These are phyloP conservation scores for Phoma sp. DNA, from an alignment of 2,329 filamentous ascomycete species.

Conservation along the genomic window DNA sequence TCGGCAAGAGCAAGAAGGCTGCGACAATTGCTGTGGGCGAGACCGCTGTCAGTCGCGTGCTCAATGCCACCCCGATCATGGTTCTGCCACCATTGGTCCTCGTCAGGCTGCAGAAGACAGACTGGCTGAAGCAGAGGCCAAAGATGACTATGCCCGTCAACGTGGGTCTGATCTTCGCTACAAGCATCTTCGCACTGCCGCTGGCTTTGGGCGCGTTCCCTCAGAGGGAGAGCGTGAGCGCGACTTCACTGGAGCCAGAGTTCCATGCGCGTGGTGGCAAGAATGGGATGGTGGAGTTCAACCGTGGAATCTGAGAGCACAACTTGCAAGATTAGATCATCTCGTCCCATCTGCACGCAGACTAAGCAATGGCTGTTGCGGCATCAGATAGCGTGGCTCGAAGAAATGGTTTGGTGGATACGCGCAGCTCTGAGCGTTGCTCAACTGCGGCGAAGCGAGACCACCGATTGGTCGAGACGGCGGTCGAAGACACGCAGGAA, in stretches of 20 bases:
- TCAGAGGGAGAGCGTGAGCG: conserved; percentile 82
- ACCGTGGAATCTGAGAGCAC: conserved; percentile 78
- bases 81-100: conserved; percentile 87
- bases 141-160: conserved; percentile 82
- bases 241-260: conserved; percentile 78
- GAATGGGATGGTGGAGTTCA: conserved; percentile 89
- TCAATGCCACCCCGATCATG: conserved; percentile 98
- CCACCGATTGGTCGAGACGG: conserved; percentile 28
- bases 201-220: conserved; percentile 91
- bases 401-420: too few relatives aligned
- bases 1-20: conserved; percentile 88
- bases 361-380: neutral
- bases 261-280: conserved; percentile 83
- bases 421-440: neutral
- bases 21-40: conserved; percentile 89
- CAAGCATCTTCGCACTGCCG: conserved; percentile 86
- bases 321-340: neutral
- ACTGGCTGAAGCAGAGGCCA: conserved; percentile 81
- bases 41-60: conserved; percentile 86
- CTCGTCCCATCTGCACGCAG: too few relatives aligned
- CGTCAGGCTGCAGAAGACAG: conserved; percentile 80
- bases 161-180: conserved; percentile 82
- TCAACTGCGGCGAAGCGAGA: conserved; percentile 20
- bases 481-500: conserved; percentile 2
- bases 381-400: too few relatives aligned